A percentile compares a stretch with the other conserved stretches of the same genome.
These are phyloP conservation scores for Heliosperma pusillum DNA, from an alignment of 148 eudicot species.

Conservation along the genomic window DNA sequence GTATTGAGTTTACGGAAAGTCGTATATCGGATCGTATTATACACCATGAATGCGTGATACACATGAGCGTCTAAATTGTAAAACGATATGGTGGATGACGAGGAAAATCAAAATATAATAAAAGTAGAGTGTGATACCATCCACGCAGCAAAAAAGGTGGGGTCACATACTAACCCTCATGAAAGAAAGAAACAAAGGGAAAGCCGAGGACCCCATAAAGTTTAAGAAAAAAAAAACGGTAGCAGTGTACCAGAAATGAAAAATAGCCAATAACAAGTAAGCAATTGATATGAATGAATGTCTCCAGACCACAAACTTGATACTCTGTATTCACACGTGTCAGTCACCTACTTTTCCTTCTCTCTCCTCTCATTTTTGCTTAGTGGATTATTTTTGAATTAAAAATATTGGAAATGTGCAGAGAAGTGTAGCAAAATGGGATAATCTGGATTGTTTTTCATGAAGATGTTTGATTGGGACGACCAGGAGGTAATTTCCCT, in stretches of 20 bases:
- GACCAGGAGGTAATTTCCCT: slow-evolving; percentile 57
- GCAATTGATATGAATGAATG: slow-evolving; percentile 14
- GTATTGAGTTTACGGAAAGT: too few species aligned
- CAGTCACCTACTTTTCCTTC: not conserved
- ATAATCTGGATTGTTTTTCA: slow-evolving; percentile 24
- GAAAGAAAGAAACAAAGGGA: too few species aligned
- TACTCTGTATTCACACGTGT: slow-evolving; percentile 22
- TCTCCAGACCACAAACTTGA: slow-evolving; percentile 13
- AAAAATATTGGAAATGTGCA: not conserved
- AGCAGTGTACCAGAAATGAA: too few species aligned
- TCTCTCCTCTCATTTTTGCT: too few species aligned
- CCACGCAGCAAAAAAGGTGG: too few species aligned
- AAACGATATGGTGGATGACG: too few species aligned
- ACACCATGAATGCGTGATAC: too few species aligned
- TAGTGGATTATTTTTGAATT: not conserved
- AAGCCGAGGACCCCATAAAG: not conserved
- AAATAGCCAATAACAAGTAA: not conserved
- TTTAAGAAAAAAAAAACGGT: not conserved
- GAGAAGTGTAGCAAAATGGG: slow-evolving; percentile 24
- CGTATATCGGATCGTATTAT: too few species aligned
- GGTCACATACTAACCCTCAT: too few species aligned
- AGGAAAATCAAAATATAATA: too few species aligned
- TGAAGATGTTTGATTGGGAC: slow-evolving; percentile 85
- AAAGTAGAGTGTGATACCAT: too few species aligned
- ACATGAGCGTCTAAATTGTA: too few species aligned